Base-by-base conservation (phyloP, 371 early-diverging fungal genomes). In the Syncephalastrum racemosum region DNA sequence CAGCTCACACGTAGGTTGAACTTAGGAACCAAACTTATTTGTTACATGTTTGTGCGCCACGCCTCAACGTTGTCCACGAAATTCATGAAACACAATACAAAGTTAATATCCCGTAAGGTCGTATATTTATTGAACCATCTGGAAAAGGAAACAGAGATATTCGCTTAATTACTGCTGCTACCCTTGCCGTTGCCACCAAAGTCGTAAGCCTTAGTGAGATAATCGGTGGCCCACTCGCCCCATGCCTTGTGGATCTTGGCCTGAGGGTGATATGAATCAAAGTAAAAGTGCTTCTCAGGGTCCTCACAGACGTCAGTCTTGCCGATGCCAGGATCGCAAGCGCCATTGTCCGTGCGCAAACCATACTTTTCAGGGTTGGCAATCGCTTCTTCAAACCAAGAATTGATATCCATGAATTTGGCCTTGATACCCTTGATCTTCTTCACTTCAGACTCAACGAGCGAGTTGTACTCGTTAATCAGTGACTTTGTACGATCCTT, bases 261-360 rank as follows among this genome's bases (percentile, higher is more conserved):
- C 16, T 55, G 24, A 24, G 65, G 62, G 39, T 64, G 68, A 23
- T 56, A 61, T 23, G 47, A 50, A 45, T 65, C 59, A 45, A 49
- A 68, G 14, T 58, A 64, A 44, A 64, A 62, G 23, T 64, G 65
- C 1, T 54, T 48, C 4, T 56, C 47, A 18, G 62, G 59, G 20
- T 68, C 62, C 39, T 46, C 22, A 36, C 65, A 68, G 10, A 39
- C 57, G 27, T 55, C 16, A 7, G 54, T 56, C 43, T 68, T 65
- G 47, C 65, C 68, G 22, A 64, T 53, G 18, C 65, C 68, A 46
- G 55, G 46, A 24, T 42, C 53, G 23, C 68, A 68, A 50, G 65
- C 62, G 4, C 61, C 59, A 36, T 62, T 62, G 10, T 52, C 52
- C 14, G 54, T 62, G 2, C 19, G 15, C 14, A 58, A 40, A 2